Evolutionary conservation across 768 basidiomycete species (phyloP).

Genomic region (Tubosaeta sp.): DNA sequence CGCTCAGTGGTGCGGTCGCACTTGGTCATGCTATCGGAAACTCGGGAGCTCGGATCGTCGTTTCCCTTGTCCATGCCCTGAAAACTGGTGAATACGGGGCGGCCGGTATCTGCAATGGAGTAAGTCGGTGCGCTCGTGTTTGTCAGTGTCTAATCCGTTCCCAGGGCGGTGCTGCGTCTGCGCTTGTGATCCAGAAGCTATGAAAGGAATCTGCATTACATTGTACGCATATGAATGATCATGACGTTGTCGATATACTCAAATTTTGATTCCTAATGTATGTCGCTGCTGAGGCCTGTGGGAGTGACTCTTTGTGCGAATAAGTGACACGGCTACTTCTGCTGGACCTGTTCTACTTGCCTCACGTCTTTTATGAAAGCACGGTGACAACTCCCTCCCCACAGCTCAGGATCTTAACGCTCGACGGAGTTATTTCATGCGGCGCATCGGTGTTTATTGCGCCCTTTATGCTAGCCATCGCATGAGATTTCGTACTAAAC

Average conservation of each 20-base stretch:
- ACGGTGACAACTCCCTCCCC: too few species aligned
- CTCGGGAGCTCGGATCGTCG: conserved; percentile 91
- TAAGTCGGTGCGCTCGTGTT: conserved; percentile 39
- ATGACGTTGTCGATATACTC: not conserved
- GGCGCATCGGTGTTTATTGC: too few species aligned
- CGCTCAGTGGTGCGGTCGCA: conserved; percentile 85
- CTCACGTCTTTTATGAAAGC: too few species aligned
- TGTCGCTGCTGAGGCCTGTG: conserved; percentile 11
- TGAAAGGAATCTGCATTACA: conserved; percentile 36
- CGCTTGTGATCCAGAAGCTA: conserved; percentile 83
- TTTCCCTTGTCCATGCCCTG: conserved; percentile 88
- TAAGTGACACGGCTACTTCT: too few species aligned
- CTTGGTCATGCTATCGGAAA: conserved; percentile 96
- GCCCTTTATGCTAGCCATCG: too few species aligned
- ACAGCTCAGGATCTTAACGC: too few species aligned
- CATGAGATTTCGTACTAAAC: too few species aligned
- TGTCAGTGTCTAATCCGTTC: conserved; percentile 14
- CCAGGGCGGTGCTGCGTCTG: conserved; percentile 90
- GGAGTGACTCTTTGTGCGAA: too few species aligned
- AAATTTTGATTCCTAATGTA: conserved; percentile 1
- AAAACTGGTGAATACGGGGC: conserved; percentile 92
- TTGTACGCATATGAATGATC: conserved; percentile 15
- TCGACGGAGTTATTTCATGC: too few species aligned
- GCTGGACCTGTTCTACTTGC: too few species aligned
- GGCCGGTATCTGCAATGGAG: conserved; percentile 96